These are phyloP conservation scores for Tremellales sp. DNA, from an alignment of 1,284 basidiomycete genomes.

Conservation along the genomic window DNA sequence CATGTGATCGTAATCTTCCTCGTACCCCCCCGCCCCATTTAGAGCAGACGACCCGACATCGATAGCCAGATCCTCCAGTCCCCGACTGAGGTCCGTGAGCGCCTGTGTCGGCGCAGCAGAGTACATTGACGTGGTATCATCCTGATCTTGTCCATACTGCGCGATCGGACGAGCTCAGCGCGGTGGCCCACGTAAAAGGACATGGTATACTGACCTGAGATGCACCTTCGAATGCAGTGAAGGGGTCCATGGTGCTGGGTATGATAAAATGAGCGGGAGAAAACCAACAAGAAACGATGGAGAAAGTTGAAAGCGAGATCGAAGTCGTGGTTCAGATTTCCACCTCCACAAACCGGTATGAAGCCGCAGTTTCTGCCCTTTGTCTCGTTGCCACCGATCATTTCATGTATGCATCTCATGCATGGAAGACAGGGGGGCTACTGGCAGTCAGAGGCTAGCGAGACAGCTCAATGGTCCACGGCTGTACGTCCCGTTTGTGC, in stretches of 20 bases:
- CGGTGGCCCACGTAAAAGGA: neutral
- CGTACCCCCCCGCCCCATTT: conserved; percentile 7
- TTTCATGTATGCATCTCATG: no score
- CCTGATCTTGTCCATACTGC: conserved; percentile 65
- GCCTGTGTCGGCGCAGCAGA: conserved; percentile 46
- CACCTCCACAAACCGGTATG: neutral
- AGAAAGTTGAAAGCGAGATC: neutral
- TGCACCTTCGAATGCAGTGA: conserved; percentile 72
- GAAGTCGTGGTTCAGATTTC: neutral
- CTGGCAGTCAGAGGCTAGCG: no score
- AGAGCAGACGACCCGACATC: conserved; percentile 48
- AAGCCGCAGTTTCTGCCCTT: no score
- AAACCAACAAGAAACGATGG: neutral
- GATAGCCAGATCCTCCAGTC: conserved; percentile 21
- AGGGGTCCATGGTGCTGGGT: conserved; percentile 64
- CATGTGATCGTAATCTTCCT: conserved; percentile 65
- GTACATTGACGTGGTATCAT: conserved; percentile 70
- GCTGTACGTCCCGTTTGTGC: no score
- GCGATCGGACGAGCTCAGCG: neutral
- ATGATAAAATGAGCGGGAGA: neutral
- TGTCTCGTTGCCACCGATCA: no score
- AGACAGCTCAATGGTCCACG: no score
- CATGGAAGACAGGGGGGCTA: no score
- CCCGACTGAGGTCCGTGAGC: conserved; percentile 16
- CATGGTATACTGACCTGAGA: conserved; percentile 36